Conservation (phyloP, 2,329 filamentous ascomycete genomes). For the Amauroascus niger region DNA sequence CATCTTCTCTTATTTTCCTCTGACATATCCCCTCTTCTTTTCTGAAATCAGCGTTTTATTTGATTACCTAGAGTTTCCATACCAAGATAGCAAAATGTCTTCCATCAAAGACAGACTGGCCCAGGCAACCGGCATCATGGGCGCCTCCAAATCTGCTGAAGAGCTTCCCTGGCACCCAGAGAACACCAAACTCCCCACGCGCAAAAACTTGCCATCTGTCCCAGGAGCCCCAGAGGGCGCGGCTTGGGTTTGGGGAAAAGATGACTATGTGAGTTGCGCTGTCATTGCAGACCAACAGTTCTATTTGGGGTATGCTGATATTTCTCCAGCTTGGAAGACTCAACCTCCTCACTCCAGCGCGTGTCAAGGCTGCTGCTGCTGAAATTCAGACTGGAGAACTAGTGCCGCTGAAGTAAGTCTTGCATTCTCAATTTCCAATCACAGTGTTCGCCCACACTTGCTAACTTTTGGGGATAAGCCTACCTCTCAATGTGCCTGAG, state of each 20-base stretch:
- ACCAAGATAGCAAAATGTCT: slow-evolving; percentile 6
- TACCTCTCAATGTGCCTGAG: slow-evolving; percentile 46
- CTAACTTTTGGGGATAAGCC: slow-evolving; percentile 25
- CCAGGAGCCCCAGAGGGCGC: slow-evolving; percentile 46
- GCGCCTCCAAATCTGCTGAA: slow-evolving; percentile 21
- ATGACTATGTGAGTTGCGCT: slow-evolving; percentile 39
- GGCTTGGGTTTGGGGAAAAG: slow-evolving; percentile 52
- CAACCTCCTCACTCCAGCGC: slow-evolving; percentile 47
- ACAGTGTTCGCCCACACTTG: neutral
- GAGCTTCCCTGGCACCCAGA: slow-evolving; percentile 47
- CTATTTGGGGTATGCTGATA: too few species aligned
- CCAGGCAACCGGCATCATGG: slow-evolving; percentile 13
- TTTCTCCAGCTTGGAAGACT: slow-evolving; percentile 33
- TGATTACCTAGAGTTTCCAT: neutral
- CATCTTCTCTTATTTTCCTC: neutral
- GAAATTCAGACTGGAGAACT: slow-evolving; percentile 50
- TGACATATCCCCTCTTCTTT: neutral
- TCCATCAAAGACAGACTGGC: slow-evolving; percentile 12
- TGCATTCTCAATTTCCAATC: too few species aligned
- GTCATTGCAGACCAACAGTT: too few species aligned
- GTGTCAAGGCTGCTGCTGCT: slow-evolving; percentile 44
- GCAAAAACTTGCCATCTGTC: slow-evolving; percentile 45
- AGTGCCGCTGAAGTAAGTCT: slow-evolving; percentile 44
- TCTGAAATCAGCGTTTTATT: neutral
- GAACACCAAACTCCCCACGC: slow-evolving; percentile 43